Base-by-base conservation (phyloP, 2,329 filamentous ascomycete genomes). In the Alternaria viburni region DNA sequence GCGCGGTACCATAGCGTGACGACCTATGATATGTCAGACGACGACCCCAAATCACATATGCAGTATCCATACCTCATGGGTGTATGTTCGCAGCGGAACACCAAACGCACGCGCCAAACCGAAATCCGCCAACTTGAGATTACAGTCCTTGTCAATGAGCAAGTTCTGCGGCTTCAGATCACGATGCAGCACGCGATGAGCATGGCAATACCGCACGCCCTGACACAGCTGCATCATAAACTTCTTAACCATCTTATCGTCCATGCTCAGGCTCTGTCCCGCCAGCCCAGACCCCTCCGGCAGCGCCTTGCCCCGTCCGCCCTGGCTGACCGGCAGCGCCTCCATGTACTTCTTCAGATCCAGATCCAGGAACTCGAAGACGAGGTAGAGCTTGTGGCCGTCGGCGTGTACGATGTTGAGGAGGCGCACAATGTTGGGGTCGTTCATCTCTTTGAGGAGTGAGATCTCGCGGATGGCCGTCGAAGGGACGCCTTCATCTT, bases 281-380 rank as follows among this genome's bases (percentile, higher is more conserved):
- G 87, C 86, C 54, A 87, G 79, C 21, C 87, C 88, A 49, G 90
- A 88, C 52, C 92, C 92, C 71, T 95, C 92, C 9, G 93, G 93
- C 54, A 97, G 84, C 45, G 93, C 87, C 83, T 94, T 96, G 74
- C 93, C 93, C 63, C 93, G 89, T 44, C 93, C 93, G 70, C 93
- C 93, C 75, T 96, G 92, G 75, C 86, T 90, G 62, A 95, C 89
- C 5, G 93, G 93, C 46, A 97, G 86, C 7, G 93, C 88, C 81
- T 97, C 93, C 93, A 97, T 97, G 82, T 96, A 97, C 81, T 96
- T 97, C 85, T 97, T 97, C 72, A 97, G 85, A 75, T 97, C 93
- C 61, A 95, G 86, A 76, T 97, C 93, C 70, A 97, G 90, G 81
- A 92, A 97, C 80, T 97, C 93, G 69, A 94, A 92, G 71, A 97